Evolutionary conservation across 108 stramenopile genomes (phyloP).

Genomic region (Discostella stelligeroides): DNA sequence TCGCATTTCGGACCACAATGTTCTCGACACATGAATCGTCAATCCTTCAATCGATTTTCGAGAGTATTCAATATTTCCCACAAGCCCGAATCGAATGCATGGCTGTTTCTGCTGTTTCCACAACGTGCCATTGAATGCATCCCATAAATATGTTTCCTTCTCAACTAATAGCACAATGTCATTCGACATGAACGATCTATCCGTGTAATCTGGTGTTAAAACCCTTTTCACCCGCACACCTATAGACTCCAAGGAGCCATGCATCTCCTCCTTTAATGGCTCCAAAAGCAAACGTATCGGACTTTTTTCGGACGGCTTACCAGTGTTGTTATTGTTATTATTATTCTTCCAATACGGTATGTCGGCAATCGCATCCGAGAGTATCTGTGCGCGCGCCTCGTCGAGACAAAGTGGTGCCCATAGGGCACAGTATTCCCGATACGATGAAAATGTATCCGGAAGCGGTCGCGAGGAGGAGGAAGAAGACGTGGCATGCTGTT

Average conservation of each 20-base stretch:
- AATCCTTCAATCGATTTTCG: slow-evolving; percentile 60
- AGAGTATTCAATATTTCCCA: slow-evolving; percentile 70
- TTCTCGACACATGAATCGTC: slow-evolving; percentile 65
- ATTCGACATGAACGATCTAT: slow-evolving; percentile 45
- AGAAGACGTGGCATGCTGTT: neutral
- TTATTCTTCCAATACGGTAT: slow-evolving; percentile 42
- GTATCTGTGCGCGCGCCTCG: slow-evolving; percentile 73
- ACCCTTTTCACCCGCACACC: slow-evolving; percentile 29
- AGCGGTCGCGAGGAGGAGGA: slow-evolving; percentile 34
- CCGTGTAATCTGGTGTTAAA: slow-evolving; percentile 14
- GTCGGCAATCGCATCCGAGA: slow-evolving; percentile 59
- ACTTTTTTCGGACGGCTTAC: slow-evolving; percentile 19
- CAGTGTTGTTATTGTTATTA: too few relatives aligned
- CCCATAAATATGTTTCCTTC: slow-evolving; percentile 34
- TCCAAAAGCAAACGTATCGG: slow-evolving; percentile 33
- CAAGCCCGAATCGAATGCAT: slow-evolving; percentile 39
- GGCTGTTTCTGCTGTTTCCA: slow-evolving; percentile 16
- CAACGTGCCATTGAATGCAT: slow-evolving; percentile 46
- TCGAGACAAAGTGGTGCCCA: slow-evolving; percentile 84
- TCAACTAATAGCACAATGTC: slow-evolving; percentile 40
- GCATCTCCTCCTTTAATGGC: slow-evolving; percentile 44
- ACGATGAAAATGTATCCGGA: slow-evolving; percentile 72
- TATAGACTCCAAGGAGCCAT: slow-evolving; percentile 29
- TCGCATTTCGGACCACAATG: slow-evolving; percentile 60
- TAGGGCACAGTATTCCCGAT: slow-evolving; percentile 71